phyloP scores from a whole-genome alignment of 805 yeast species.

The Nakazawaea wyomingensis region DNA sequence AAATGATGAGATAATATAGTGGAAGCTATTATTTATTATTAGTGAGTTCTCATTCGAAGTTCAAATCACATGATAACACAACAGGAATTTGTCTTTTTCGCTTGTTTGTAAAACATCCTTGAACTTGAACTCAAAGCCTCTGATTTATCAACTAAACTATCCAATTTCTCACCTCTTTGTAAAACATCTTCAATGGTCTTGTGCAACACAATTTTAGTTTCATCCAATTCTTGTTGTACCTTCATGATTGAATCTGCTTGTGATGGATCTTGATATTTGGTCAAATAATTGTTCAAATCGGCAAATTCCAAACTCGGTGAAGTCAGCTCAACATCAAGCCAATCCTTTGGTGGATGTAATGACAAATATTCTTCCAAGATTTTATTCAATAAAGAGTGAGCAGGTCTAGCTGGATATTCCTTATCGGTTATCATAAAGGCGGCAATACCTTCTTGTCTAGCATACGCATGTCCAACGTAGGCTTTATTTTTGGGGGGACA shows the following conservation, averaged over 20 bases:
- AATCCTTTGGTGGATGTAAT: conserved; percentile 69
- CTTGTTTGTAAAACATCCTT: conserved; percentile 94
- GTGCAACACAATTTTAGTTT: conserved; percentile 92
- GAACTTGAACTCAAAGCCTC: conserved; percentile 87
- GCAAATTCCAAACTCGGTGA: conserved; percentile 44
- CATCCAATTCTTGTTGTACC: conserved; percentile 97
- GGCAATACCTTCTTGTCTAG: conserved; percentile 84
- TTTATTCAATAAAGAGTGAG: conserved; percentile 87
- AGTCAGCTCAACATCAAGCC: conserved; percentile 49
- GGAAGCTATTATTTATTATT: no score
- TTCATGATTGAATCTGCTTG: conserved; percentile 97
- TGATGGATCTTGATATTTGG: conserved; percentile 90
- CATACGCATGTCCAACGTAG: conserved; percentile 88
- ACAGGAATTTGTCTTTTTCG: conserved; percentile 90
- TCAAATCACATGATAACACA: conserved; percentile 59
- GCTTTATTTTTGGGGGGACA: no score
- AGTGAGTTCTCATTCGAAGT: not conserved
- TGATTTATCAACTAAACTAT: conserved; percentile 89
- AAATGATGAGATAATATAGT: not conserved
- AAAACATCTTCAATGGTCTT: conserved; percentile 91
- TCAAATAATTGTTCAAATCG: conserved; percentile 62
- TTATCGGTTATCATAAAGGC: conserved; percentile 91
- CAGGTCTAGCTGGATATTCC: conserved; percentile 96
- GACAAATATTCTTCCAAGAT: conserved; percentile 85
- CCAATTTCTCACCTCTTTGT: conserved; percentile 95